Base-by-base conservation (phyloP, 2,329 filamentous ascomycete genomes). In the Cordyceps cateniannulata region DNA sequence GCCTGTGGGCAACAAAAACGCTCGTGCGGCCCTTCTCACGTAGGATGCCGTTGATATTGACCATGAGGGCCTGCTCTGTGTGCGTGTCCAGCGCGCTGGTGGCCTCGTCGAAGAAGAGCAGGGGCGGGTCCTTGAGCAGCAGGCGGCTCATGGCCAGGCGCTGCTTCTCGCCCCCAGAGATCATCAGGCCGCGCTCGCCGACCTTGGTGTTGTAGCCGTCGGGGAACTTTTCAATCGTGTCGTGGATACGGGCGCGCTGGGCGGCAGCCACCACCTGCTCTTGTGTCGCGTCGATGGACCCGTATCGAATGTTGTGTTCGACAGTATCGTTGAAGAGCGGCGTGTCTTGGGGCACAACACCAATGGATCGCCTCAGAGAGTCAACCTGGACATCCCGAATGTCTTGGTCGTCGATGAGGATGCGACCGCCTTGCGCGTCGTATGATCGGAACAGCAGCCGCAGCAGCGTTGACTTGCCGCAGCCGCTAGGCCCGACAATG, bases 291-390 rank as follows among this genome's bases (percentile, higher is more conserved):
- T 86, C 84, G 64, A 98, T 83, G 66, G 89, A 85, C 55, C 95
- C 95, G 72, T 99, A 99, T 64, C 86, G 88, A 69, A 99, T 96
- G 72, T 99, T 99, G 73, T 97, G 91, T 70, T 90, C 89, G 62
- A 99, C 93, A 0, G 92, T 95, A 70, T 96, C 92, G 72, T 99
- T 99, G 80, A 99, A 99, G 1, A 99, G 81, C 0, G 95, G 93
- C 0, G 95, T 98, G 68, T 99, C 95, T 72, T 99, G 96, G 0
- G 95, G 95, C 0, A 99, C 95, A 18, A 99, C 93, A 24, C 95
- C 95, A 65, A 99, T 98, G 2, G 89, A 84, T 65, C 85, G 85
- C 7, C 95, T 86, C 29, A 99, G 79, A 40, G 90, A 96, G 58
- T 96, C 91, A 2, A 98, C 74, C 12, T 82, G 87, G 1, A 99